These are phyloP conservation scores for Coemansia sp. DNA, from an alignment of 192 early-diverging fungal genomes.

Conservation along the genomic window DNA sequence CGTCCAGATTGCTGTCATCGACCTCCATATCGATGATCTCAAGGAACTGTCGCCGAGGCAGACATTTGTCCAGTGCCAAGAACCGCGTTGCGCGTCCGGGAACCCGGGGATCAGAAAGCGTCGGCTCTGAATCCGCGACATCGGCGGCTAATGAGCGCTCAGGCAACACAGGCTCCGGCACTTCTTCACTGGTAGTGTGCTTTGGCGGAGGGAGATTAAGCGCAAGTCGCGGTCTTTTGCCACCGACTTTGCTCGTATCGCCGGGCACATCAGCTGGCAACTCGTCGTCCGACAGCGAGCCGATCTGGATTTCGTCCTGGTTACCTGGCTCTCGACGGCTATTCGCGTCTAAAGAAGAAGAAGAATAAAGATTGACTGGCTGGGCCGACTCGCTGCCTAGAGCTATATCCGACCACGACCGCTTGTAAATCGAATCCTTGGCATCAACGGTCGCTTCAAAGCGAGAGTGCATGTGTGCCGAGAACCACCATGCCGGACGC, in stretches of 20 bases:
- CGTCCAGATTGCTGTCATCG: slow-evolving; percentile 44
- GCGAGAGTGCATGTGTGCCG: slow-evolving; percentile 93
- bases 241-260: not conserved
- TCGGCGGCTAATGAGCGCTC: not conserved
- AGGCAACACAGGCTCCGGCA: not conserved
- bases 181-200: slow-evolving; percentile 1
- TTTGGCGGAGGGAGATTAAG: slow-evolving; percentile 42
- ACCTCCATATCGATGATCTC: slow-evolving; percentile 67
- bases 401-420: slow-evolving; percentile 31
- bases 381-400: not conserved
- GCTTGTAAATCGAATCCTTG: slow-evolving; percentile 21
- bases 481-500: slow-evolving; percentile 88
- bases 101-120: slow-evolving; percentile 16
- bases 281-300: slow-evolving; percentile 33
- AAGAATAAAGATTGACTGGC: not conserved
- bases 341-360: not conserved
- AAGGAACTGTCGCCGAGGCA: slow-evolving; percentile 72
- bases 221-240: slow-evolving; percentile 7
- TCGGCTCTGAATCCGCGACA: not conserved
- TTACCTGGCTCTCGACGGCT: slow-evolving; percentile 16
- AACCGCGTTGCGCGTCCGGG: slow-evolving; percentile 66
- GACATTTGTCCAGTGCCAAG: slow-evolving; percentile 93
- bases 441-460: slow-evolving; percentile 71
- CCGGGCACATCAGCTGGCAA: not conserved
- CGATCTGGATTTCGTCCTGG: slow-evolving; percentile 56